Base-by-base conservation (phyloP, 768 basidiomycete genomes). In the Phlegmacium glaucopus region DNA sequence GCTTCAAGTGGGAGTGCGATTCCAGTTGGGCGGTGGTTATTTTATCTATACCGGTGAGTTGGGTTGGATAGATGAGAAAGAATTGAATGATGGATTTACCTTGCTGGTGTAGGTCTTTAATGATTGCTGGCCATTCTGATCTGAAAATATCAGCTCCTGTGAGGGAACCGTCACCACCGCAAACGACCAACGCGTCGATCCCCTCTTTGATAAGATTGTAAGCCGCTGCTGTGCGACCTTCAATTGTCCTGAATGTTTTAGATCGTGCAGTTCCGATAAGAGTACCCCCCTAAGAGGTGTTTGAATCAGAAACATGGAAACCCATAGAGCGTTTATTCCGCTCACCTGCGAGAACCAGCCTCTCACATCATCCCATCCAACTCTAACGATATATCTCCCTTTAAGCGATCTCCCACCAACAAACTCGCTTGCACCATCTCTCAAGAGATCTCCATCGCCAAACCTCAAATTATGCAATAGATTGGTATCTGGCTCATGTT, bases 341-440 rank as follows among this genome's bases (percentile, higher is more conserved):
- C 80, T 47, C 55, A 86, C 91, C 77, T 96, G 82, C 26, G 87
- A 80, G 55, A 95, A 85, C 93, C 94, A 98, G 10, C 91, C 92
- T 39, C 92, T 75, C 27, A 98, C 95, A 65, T 99, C 96, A 62
- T 99, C 96, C 87, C 94, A 98, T 9, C 96, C 96, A 2, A 95
- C 95, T 45, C 91, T 77, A 16, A 98, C 87, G 56, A 98, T 96
- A 66, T 96, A 92, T 41, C 87, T 75, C 2, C 92, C 93, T 61
- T 90, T 94, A 59, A 99, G 78, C 3, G 84, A 83, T 44, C 84
- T 77, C 17, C 85, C 86, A 13, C 74, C 72, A 12, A 70, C 63
- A 50, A 77, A 80, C 63, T 94, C 91, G 11, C 83, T 84, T 5
- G 90, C 92, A 4, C 92, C 92, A 53, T 94, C 87, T 54, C 75